phyloP scores from a whole-genome alignment of 345 rosid genomes.

The Arabidopsis arenosa region DNA sequence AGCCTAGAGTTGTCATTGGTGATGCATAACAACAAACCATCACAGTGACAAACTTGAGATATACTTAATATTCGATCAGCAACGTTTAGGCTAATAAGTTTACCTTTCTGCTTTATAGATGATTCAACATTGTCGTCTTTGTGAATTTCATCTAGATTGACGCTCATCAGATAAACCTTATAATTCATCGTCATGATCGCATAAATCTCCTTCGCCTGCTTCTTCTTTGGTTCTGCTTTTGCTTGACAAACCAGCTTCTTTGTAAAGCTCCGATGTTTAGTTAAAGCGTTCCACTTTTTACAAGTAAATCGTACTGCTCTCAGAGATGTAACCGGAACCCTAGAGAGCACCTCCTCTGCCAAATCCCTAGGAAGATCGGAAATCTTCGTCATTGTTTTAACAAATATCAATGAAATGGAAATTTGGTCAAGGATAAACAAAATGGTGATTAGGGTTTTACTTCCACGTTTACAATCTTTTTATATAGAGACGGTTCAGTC shows the following conservation, averaged over 20 bases:
- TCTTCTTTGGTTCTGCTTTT: neutral
- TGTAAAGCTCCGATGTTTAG: neutral
- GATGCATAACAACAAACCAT: constrained; percentile 23
- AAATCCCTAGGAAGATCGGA: constrained; percentile 14
- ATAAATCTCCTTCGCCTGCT: neutral
- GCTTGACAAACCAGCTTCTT: constrained; percentile 1
- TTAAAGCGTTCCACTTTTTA: constrained; percentile 1
- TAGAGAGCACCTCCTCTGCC: constrained; percentile 9
- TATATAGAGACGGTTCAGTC: neutral
- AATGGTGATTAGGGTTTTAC: constrained; percentile 6
- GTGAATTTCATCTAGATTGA: neutral
- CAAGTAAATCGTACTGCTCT: neutral
- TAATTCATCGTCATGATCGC: neutral
- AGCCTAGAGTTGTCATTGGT: neutral
- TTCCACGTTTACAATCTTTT: neutral
- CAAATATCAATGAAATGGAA: neutral
- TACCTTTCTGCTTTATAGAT: neutral
- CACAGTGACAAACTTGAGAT: neutral
- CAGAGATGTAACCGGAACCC: neutral
- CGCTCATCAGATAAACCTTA: neutral
- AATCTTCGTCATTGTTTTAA: constrained; percentile 2
- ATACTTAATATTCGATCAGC: rapidly evolving
- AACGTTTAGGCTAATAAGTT: neutral
- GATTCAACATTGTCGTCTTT: neutral
- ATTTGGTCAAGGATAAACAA: neutral